Conservation (phyloP, 2,329 filamentous ascomycete genomes). For the Cytospora piceicola region DNA sequence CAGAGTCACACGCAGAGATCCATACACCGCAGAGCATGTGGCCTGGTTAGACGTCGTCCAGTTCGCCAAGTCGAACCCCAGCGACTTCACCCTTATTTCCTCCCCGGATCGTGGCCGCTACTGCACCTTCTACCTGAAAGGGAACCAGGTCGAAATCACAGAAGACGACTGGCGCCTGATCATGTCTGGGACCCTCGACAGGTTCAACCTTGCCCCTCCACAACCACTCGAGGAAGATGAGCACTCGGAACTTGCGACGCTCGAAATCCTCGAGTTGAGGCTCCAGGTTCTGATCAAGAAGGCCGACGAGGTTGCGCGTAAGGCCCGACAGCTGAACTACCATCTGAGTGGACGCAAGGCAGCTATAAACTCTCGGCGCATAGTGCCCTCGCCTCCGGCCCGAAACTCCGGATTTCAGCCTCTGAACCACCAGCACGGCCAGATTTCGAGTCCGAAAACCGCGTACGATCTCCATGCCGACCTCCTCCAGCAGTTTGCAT, state of each 20-base stretch:
- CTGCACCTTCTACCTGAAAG: slow-evolving; percentile 82
- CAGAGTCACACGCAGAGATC: slow-evolving; percentile 57
- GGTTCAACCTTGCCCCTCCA: slow-evolving; percentile 71
- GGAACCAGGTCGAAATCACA: slow-evolving; percentile 79
- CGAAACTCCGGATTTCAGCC: slow-evolving; percentile 45
- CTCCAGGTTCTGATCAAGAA: slow-evolving; percentile 76
- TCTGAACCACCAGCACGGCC: slow-evolving; percentile 37
- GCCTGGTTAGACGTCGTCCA: slow-evolving; percentile 87
- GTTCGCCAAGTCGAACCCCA: slow-evolving; percentile 79
- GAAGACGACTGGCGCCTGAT: slow-evolving; percentile 89
- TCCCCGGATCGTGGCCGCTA: slow-evolving; percentile 69
- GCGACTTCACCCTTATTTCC: slow-evolving; percentile 75
- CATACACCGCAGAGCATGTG: slow-evolving; percentile 59
- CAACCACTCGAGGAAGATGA: slow-evolving; percentile 86
- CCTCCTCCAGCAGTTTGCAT: slow-evolving; percentile 58
- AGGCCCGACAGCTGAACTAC: slow-evolving; percentile 77
- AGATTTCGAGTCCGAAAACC: slow-evolving; percentile 39
- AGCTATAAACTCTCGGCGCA: slow-evolving; percentile 70
- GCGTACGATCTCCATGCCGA: slow-evolving; percentile 57
- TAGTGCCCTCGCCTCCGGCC: slow-evolving; percentile 39
- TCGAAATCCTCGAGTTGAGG: slow-evolving; percentile 82
- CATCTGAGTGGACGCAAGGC: slow-evolving; percentile 74
- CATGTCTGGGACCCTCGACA: slow-evolving; percentile 79
- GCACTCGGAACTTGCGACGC: slow-evolving; percentile 78
- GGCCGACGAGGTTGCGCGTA: slow-evolving; percentile 70